A percentile compares a stretch with the other conserved stretches of the same genome.
Evolutionary conservation across 345 rosid species (phyloP).

Genomic region (Populus ilicifolia): DNA sequence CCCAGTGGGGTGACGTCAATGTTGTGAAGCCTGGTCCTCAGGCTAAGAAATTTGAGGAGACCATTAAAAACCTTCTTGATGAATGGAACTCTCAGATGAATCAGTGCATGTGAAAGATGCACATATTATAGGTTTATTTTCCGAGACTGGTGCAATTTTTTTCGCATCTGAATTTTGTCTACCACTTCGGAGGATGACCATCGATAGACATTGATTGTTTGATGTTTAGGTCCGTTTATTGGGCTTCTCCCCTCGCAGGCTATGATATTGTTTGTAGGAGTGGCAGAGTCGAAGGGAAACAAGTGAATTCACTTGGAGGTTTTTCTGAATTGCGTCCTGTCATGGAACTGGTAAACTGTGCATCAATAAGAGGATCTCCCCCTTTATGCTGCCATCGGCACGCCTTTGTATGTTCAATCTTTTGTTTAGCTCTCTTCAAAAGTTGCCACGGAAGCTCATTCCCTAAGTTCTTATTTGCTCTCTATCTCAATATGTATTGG

Average conservation of each 20-base stretch:
- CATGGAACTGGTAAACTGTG: conserved; percentile 3
- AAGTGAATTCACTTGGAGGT: conserved; percentile 16
- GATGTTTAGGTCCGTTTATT: conserved; percentile 37
- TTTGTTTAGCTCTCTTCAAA: conserved; percentile 1
- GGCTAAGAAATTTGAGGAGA: conserved; percentile 63
- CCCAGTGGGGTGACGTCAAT: conserved; percentile 89
- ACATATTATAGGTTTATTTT: neutral
- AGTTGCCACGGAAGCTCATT: conserved; percentile 22
- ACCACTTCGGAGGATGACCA: conserved; percentile 16
- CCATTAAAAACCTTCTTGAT: conserved; percentile 62
- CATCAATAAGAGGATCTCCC: conserved; percentile 13
- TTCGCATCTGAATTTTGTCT: conserved; percentile 23
- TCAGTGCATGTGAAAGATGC: conserved; percentile 69
- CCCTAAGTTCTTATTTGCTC: conserved; percentile 18
- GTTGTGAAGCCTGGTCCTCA: conserved; percentile 73
- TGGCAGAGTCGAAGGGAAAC: conserved; percentile 25
- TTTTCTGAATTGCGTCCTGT: neutral
- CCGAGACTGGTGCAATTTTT: conserved; percentile 17
- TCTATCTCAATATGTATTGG: neutral
- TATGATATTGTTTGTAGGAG: conserved; percentile 26
- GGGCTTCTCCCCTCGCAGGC: conserved; percentile 8
- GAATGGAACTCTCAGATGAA: conserved; percentile 60
- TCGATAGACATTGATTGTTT: conserved; percentile 31
- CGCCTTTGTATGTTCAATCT: conserved; percentile 23
- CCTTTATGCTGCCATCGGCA: conserved; percentile 21